These are phyloP conservation scores for Lepidopterella palustris DNA, from an alignment of 495 filamentous ascomycete genomes.

Conservation along the genomic window DNA sequence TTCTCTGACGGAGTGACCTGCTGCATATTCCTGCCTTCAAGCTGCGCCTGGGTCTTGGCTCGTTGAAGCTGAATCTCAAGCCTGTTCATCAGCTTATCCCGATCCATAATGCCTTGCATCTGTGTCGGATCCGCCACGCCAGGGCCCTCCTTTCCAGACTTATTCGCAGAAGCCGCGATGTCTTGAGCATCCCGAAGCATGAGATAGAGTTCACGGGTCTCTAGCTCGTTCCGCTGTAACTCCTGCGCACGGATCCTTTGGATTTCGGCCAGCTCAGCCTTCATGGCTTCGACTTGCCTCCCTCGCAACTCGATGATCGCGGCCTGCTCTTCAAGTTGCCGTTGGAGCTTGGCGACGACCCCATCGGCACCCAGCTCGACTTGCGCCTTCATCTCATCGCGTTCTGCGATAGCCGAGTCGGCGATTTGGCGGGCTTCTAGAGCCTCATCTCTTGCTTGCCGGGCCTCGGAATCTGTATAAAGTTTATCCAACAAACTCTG, in stretches of 20 bases:
- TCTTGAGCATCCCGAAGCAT: conserved; percentile 99
- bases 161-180: conserved; percentile 66
- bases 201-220: conserved; percentile 92
- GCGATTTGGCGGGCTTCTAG: conserved; percentile 83
- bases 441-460: conserved; percentile 85
- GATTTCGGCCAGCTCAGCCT: conserved; percentile 80
- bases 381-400: conserved; percentile 93
- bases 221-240: conserved; percentile 87
- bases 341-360: conserved; percentile 85
- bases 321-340: conserved; percentile 85
- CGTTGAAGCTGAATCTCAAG: conserved; percentile 91
- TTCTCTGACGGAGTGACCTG: conserved; percentile 79
- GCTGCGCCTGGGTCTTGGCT: conserved; percentile 96
- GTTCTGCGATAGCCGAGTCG: conserved; percentile 89
- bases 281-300: conserved; percentile 78
- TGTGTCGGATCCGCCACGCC: conserved; percentile 57
- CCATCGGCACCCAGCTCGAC: conserved; percentile 91
- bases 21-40: conserved; percentile 92
- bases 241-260: conserved; percentile 85
- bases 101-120: conserved; percentile 88
- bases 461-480: conserved; percentile 91
- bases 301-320: conserved; percentile 82
- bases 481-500: conserved; percentile 90
- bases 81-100: conserved; percentile 83
- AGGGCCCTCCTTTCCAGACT: conserved; percentile 50